phyloP scores from a whole-genome alignment of 2,329 filamentous ascomycete genomes.

The Meredithiella fracta region DNA sequence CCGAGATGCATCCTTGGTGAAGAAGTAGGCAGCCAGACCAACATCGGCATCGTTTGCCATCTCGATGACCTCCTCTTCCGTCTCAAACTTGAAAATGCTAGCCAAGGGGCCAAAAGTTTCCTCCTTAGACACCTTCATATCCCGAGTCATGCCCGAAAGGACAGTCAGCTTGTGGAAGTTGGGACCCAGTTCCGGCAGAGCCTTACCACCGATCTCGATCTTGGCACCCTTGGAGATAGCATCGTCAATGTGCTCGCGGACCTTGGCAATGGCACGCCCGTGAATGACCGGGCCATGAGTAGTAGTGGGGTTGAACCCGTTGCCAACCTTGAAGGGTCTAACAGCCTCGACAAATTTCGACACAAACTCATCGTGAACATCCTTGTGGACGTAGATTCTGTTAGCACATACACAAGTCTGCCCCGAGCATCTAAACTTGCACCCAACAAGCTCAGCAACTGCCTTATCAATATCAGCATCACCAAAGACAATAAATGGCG shows the following conservation, averaged over 20 bases:
- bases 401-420: conserved; percentile 56
- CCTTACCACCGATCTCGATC: conserved; percentile 41
- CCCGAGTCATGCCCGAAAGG: conserved; percentile 45
- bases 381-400: conserved; percentile 41
- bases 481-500: conserved; percentile 62
- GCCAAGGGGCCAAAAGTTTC: conserved; percentile 61
- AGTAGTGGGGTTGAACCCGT: conserved; percentile 36
- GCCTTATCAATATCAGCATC: conserved; percentile 54
- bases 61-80: conserved; percentile 51
- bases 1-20: conserved; percentile 31
- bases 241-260: conserved; percentile 45
- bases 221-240: conserved; percentile 45
- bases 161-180: conserved; percentile 59
- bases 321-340: conserved; percentile 39
- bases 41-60: conserved; percentile 51
- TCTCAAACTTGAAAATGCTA: conserved; percentile 51
- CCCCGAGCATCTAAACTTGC: conserved; percentile 56
- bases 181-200: conserved; percentile 39
- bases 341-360: conserved; percentile 34
- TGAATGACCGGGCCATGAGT: conserved; percentile 50
- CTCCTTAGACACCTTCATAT: conserved; percentile 50
- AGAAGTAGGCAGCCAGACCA: conserved; percentile 58
- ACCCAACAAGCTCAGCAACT: conserved; percentile 46
- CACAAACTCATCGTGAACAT: conserved; percentile 41
- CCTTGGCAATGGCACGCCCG: conserved; percentile 45